Evolutionary conservation across 108 stramenopile genomes (phyloP), one percentile per base, ranked within the genome.

Genomic region (Stephanodiscus minutulus): DNA sequence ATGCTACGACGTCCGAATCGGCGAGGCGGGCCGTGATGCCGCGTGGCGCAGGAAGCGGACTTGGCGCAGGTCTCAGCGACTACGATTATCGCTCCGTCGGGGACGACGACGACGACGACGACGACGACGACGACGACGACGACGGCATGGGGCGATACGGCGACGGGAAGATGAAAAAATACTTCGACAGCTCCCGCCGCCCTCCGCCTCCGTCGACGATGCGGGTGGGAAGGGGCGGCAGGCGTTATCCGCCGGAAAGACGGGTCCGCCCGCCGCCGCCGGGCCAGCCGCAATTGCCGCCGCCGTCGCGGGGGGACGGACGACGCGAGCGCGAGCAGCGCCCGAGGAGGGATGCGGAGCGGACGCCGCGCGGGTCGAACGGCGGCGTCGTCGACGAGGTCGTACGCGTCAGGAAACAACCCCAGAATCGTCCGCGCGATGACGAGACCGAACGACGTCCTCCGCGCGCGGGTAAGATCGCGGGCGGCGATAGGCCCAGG

Each of bases 121-220:
- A 37, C 35, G 39, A n/a, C n/a, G n/a, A n/a, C n/a, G 7, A 49
- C 37, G 44, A 65, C 64, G 6, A 65, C 33, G 64, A 66, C 10
- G 27, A 37, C 35, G 39, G 21, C 18, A 61, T 15, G n/a, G 33
- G 33, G 13, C 37, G 28, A 17, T 9, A 68, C 43, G 68, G 63
- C 39, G 63, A 43, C 1, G 44, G 29, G 24, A 48, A 48, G 43
- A 35, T 59, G 29, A 29, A 59, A 33, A 20, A 52, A 24, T 52
- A 52, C 50, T 52, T 52, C 22, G 3, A 39, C 39, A 8, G 39
- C n/a, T n/a, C n/a, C n/a, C n/a, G n/a, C n/a, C n/a, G 39, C 11
- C 5, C 9, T 8, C 2, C 31, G 31, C 5, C 31, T 2, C 31
- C 31, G 31, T n/a, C 21, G 15, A 57, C 24, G 31, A 57, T 3